Evolutionary conservation across 352 stramenopile genomes (phyloP), one percentile per base, ranked within the genome.

Genomic region (Ophiocytium majus): DNA sequence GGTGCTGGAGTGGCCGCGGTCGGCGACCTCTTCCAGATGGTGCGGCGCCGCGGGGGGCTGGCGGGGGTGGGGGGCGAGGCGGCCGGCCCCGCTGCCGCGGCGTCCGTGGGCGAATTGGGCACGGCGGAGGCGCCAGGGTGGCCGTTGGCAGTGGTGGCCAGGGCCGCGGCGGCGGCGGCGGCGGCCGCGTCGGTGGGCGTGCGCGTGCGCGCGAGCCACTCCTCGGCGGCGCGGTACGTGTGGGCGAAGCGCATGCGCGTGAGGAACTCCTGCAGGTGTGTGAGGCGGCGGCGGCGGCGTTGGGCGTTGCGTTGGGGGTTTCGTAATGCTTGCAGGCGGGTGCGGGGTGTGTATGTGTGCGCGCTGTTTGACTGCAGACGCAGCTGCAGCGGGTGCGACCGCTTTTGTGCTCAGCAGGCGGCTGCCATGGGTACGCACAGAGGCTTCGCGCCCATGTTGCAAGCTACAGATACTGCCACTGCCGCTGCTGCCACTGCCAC

Each of bases 161-260:
- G 31, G 50, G 1, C 78, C 78, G n/a, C 80, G 57, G 57, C 32
- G 76, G 79, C 50, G 43, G 79, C 64, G 79, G 31, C 33, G 10
- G 19, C 28, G 14, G 33, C 57, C 0, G 63, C 23, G 17, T 9
- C 50, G n/a, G 64, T 32, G 0, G 81, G 14, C n/a, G 66, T 31
- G 9, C 63, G 23, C 34, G 81, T 85, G 66, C 64, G 71, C 31
- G 75, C 36, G 43, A 86, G 83, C 83, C 83, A 86, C 63, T 82
- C 83, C 23, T 36, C 23, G 0, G 82, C 83, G 71, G 74, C 81
- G 0, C 33, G 35, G 79, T 83, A 86, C 9, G 76, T 86, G 10
- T 86, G 76, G 57, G 78, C 78, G 79, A 86, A 86, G 50, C 83
- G 36, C 32, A 83, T 76, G 35, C 83, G 43, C 9, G 83, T 80